A percentile compares a stretch with the other conserved stretches of the same genome.
Conservation (phyloP, 371 early-diverging fungal species). For the Saksenaea oblongispora region DNA sequence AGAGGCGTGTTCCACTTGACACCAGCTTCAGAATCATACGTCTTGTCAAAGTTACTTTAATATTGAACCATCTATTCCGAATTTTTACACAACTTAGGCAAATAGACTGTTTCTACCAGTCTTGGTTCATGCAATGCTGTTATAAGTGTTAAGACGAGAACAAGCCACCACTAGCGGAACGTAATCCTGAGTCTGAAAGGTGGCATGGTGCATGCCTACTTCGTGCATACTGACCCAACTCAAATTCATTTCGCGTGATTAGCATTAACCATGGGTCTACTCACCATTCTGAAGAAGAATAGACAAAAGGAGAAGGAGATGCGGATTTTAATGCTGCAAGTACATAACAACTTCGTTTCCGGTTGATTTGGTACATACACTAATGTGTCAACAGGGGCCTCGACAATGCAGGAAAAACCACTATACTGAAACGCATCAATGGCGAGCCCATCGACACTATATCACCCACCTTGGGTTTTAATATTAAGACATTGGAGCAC, state of each 20-base stretch:
- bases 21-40: no score
- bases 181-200: neutral
- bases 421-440: conserved; percentile 93
- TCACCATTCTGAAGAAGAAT: conserved; percentile 91
- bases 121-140: no score
- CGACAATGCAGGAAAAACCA: conserved; percentile 99
- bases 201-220: neutral
- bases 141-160: no score
- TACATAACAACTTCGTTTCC: neutral
- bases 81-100: no score
- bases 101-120: no score
- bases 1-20: no score
- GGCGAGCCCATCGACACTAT: conserved; percentile 91
- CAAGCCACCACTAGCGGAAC: neutral
- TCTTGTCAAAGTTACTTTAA: no score
- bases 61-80: no score
- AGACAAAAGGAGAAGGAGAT: conserved; percentile 88
- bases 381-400: conserved; percentile 68
- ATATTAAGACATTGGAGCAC: conserved; percentile 92
- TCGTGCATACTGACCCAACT: neutral
- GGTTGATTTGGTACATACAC: neutral
- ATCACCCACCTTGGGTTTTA: conserved; percentile 97
- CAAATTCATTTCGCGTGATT: neutral
- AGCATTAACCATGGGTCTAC: conserved; percentile 78
- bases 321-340: conserved; percentile 79